phyloP scores from a whole-genome alignment of 768 basidiomycete species.

The Psilocybe azurescens region DNA sequence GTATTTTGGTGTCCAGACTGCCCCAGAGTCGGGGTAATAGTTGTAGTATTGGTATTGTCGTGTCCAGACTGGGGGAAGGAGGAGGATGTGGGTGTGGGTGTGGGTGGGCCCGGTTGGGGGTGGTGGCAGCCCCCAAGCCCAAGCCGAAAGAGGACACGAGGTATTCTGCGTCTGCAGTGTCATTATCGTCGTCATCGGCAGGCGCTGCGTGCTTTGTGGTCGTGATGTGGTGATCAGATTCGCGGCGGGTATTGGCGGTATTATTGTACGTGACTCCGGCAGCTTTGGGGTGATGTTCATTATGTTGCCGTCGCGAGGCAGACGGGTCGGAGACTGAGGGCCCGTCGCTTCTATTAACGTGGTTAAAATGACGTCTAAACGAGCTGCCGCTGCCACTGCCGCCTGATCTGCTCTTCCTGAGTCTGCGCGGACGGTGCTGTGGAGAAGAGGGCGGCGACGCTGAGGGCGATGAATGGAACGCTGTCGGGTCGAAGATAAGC shows the following conservation, averaged over 20 bases:
- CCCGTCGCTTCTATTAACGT: not conserved
- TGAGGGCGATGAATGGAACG: not conserved
- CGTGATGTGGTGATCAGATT: not conserved
- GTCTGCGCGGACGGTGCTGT: not conserved
- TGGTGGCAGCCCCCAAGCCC: not conserved
- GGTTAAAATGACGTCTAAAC: not conserved
- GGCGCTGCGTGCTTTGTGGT: not conserved
- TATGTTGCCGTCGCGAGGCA: not conserved
- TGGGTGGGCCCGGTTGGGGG: not conserved
- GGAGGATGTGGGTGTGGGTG: too few species aligned
- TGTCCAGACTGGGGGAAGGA: too few species aligned
- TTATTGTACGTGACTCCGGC: not conserved
- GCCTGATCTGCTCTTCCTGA: not conserved
- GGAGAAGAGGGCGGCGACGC: not conserved
- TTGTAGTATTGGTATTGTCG: not conserved
- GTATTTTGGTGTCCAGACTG: too few species aligned
- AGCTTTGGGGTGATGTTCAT: not conserved
- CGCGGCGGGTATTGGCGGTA: not conserved
- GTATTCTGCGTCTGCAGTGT: not conserved
- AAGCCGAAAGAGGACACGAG: not conserved
- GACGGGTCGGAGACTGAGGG: not conserved
- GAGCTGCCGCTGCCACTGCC: too few species aligned
- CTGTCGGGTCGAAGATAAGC: slow-evolving; percentile 15
- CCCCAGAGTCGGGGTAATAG: too few species aligned
- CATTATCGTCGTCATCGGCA: slow-evolving; percentile 15